Evolutionary conservation across 2,329 filamentous ascomycete genomes (phyloP), one percentile per base, ranked within the genome.

Genomic region (Aurifilum marmelostoma): DNA sequence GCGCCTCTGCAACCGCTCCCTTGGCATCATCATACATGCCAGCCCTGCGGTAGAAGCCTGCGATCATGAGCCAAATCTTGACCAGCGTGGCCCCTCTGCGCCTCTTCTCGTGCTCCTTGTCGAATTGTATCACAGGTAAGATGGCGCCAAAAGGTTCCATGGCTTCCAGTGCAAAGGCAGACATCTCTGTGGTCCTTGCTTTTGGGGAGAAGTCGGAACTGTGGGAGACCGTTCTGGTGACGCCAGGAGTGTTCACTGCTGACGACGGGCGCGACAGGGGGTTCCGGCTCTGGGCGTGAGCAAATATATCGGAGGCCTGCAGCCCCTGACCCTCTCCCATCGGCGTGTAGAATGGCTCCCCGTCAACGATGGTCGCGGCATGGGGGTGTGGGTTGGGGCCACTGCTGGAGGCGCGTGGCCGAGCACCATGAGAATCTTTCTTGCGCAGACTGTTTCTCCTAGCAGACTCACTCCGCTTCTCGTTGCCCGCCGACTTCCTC

Each of bases 11-110:
- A 37, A 94, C 88, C 8, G 95, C 93, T 65, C 90, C 92, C 73
- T 88, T 88, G 16, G 92, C 89, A 77, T 98, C 95, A 27, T 94
- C 91, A 67, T 89, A 88, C 82, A 97, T 89, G 11, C 87, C 87
- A 9, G 95, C 93, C 66, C 93, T 88, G 37, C 93, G 88, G 77
- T 98, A 99, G 72, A 98, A 90, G 0, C 91, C 91, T 2, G 93
- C 91, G 71, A 97, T 93, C 76, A 96, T 91, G 11, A 97, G 84
- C 96, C 96, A 99, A 41, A 97, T 89, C 73, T 91, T 91, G 27
- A 94, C 83, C 21, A 99, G 77, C 14, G 89, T 82, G 8, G 81
- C 80, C 41, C 79, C 82, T 59, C 86, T 83, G 66, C 84, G 84
- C 39, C 81, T 80, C 72, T 80, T 82, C 71, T 84, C 81, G 73